Evolutionary conservation across 768 basidiomycete genomes (phyloP).

Genomic region (Leccinum broughii): DNA sequence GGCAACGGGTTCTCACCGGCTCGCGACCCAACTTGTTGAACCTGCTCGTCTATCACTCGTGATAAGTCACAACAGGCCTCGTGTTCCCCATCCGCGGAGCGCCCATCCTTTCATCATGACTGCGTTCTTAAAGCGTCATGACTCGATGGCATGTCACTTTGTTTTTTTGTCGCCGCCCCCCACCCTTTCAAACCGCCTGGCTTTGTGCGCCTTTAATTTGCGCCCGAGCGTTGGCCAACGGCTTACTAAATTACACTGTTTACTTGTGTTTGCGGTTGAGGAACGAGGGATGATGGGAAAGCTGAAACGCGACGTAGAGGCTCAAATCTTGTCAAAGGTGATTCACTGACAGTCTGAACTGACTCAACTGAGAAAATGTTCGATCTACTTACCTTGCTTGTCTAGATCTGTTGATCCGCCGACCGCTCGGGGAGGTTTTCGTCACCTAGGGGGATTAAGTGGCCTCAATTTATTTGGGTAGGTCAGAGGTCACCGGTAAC

Average conservation of each 20-base stretch:
- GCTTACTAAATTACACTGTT: neutral
- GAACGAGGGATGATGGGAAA: neutral
- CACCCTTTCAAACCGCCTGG: neutral
- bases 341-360: neutral
- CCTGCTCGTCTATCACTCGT: neutral
- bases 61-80: neutral
- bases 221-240: neutral
- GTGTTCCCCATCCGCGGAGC: neutral
- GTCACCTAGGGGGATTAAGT: neutral
- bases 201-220: neutral
- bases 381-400: no score
- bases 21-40: neutral
- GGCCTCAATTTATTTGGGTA: neutral
- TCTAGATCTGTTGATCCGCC: neutral
- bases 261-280: no score
- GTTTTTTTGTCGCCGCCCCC: neutral
- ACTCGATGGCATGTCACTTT: neutral
- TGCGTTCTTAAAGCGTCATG: neutral
- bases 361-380: neutral
- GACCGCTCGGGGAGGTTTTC: neutral
- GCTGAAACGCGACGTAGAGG: neutral
- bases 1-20: neutral
- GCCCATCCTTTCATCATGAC: neutral
- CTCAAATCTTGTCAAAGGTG: neutral
- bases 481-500: no score